Evolutionary conservation across 2,329 filamentous ascomycete genomes (phyloP), one percentile per base, ranked within the genome.

Genomic region (Gnomoniopsis smithogilvyi): DNA sequence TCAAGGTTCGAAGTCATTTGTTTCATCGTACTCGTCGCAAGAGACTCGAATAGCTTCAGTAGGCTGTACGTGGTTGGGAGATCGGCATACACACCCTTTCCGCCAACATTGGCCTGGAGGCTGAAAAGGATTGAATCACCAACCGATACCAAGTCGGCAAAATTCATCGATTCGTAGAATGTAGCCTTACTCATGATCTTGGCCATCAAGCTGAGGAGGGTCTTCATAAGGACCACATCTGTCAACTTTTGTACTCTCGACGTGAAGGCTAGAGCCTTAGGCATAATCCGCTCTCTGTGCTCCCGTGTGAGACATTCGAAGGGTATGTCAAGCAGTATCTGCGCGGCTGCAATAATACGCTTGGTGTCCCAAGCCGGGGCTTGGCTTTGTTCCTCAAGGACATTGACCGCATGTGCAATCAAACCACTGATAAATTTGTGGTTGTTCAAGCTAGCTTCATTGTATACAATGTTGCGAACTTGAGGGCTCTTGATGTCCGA

Each of bases 171-270:
- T 46, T 79, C 71, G 63, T 83, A 80, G 58, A 81, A 81, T 0
- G 79, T 82, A 0, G 81, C 75, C n/a, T 75, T 73, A 6, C 69
- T 67, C 76, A 83, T 81, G 24, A 83, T 68, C 64, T 80, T 83
- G 2, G 75, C 67, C 62, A 78, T 74, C 51, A 85, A 64, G 21
- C 75, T 73, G 7, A 84, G 68, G 6, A 79, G 64, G 11, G 71
- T 59, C 52, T 70, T 73, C 71, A 11, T 66, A 60, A 1, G 15
- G 63, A 50, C 19, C 65, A 54, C 4, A 55, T 45, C 47, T 6
- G 34, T 24, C 10, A 17, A 53, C 24, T 41, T 54, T 62, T 43
- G 56, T 59, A 30, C 62, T 62, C 59, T 66, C 21, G 55, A 67
- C 53, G 67, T 65, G 21, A 67, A 63, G 7, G 67, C 64, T 8